These are phyloP conservation scores for Dictyostelium firmibasis DNA, from an alignment of 78 protist species.

Conservation along the genomic window DNA sequence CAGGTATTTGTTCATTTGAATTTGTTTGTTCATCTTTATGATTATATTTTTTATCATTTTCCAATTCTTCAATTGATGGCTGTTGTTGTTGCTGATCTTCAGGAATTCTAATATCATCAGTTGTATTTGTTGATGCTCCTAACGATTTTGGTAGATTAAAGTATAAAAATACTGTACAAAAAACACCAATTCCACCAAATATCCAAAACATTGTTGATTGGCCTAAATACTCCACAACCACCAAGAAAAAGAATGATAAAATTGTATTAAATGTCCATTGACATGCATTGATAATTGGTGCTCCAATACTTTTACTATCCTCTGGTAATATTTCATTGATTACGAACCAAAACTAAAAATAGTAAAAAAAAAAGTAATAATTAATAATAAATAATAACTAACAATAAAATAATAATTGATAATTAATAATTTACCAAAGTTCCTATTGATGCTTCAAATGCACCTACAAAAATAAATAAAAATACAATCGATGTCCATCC, in stretches of 20 bases:
- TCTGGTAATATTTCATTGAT: constrained; percentile 55
- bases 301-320: constrained; percentile 60
- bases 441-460: constrained; percentile 59
- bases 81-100: background rate
- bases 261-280: constrained; percentile 56
- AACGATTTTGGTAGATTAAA: background rate
- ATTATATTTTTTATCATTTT: background rate
- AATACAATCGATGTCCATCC: constrained; percentile 46
- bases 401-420: background rate
- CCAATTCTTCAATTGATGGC: background rate
- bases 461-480: constrained; percentile 48
- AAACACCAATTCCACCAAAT: constrained; percentile 36
- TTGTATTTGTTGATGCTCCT: background rate
- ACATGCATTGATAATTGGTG: constrained; percentile 37
- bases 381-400: background rate
- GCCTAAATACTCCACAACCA: constrained; percentile 33
- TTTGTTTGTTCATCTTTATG: background rate
- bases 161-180: background rate
- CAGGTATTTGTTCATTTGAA: background rate
- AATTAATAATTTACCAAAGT: constrained; percentile 1
- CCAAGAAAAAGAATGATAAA: constrained; percentile 24
- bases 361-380: background rate
- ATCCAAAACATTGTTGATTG: constrained; percentile 60
- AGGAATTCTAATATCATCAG: background rate
- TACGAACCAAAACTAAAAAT: constrained; percentile 46